These are phyloP conservation scores for Conoideocrella luteorostrata DNA, from an alignment of 2,329 filamentous ascomycete genomes.

Conservation along the genomic window DNA sequence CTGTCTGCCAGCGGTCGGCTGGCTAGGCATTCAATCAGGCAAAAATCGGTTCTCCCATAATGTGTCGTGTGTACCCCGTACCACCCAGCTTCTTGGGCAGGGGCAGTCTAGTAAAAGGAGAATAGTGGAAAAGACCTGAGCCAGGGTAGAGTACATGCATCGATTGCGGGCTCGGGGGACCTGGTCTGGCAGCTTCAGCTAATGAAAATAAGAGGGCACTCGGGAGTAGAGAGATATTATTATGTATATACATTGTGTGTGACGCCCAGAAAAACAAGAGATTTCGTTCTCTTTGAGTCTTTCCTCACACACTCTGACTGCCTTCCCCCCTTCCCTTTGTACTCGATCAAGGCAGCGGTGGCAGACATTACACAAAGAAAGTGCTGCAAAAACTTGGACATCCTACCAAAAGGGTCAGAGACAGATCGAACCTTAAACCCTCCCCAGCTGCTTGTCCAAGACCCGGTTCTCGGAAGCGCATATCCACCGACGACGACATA, in stretches of 20 bases:
- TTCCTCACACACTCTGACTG: neutral
- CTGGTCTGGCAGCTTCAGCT: constrained; percentile 8
- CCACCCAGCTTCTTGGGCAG: neutral
- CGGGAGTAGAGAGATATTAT: constrained; percentile 12
- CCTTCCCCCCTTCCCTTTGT: constrained; percentile 5
- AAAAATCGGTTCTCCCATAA: constrained; percentile 1
- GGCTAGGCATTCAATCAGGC: too few relatives aligned
- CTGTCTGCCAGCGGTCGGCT: neutral
- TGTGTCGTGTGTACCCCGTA: constrained; percentile 7
- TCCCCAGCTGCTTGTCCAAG: neutral
- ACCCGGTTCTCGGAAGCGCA: too few relatives aligned
- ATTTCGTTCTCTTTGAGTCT: constrained; percentile 5
- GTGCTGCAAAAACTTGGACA: neutral
- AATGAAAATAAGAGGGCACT: too few relatives aligned
- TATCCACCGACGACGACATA: too few relatives aligned
- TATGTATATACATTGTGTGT: constrained; percentile 14
- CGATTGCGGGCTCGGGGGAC: constrained; percentile 2
- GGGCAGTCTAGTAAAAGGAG: constrained; percentile 1
- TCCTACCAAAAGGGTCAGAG: neutral
- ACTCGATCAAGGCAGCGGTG: neutral
- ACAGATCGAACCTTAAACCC: constrained; percentile 1
- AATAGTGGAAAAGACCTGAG: constrained; percentile 3
- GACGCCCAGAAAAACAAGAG: constrained; percentile 6
- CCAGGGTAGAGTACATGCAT: constrained; percentile 6
- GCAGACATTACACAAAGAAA: neutral